Percentiles rank a stretch among this genome's conserved stretches.
Conservation (phyloP, 345 rosid species). For the Rhodomyrtus tomentosa region DNA sequence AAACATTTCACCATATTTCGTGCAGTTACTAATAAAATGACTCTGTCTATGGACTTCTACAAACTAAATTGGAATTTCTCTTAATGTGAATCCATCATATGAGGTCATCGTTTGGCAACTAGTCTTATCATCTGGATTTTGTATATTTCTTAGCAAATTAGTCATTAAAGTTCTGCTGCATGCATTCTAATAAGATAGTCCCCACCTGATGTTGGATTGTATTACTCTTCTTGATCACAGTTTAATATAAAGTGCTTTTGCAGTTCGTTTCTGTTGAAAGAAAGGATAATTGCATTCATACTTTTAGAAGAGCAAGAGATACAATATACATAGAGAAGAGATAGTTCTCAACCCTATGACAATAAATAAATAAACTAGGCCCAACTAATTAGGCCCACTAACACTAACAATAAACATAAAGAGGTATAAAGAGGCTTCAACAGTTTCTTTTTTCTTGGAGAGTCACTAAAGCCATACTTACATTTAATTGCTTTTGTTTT, state of each 20-base stretch:
- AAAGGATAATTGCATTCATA: too few species aligned
- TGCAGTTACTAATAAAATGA: not conserved
- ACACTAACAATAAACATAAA: too few species aligned
- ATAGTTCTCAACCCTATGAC: too few species aligned
- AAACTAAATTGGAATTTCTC: not conserved
- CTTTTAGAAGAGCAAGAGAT: too few species aligned
- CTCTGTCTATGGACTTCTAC: too few species aligned
- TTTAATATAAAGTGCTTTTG: not conserved
- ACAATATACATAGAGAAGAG: too few species aligned
- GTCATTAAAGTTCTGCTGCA: not conserved
- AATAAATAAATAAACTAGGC: too few species aligned
- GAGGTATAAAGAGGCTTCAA: too few species aligned
- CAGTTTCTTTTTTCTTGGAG: not conserved
- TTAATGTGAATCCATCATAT: not conserved
- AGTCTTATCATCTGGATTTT: not conserved
- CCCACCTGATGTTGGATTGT: not conserved
- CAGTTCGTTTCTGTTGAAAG: too few species aligned
- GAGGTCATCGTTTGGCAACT: not conserved
- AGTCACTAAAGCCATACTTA: not conserved
- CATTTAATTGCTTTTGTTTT: not conserved
- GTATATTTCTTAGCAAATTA: not conserved
- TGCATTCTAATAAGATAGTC: not conserved
- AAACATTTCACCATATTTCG: not conserved
- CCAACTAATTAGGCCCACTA: too few species aligned
- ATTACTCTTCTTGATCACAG: not conserved